Evolutionary conservation across 495 filamentous ascomycete species (phyloP), one percentile per base, ranked within the genome.

Genomic region (Rhypophila decipiens): DNA sequence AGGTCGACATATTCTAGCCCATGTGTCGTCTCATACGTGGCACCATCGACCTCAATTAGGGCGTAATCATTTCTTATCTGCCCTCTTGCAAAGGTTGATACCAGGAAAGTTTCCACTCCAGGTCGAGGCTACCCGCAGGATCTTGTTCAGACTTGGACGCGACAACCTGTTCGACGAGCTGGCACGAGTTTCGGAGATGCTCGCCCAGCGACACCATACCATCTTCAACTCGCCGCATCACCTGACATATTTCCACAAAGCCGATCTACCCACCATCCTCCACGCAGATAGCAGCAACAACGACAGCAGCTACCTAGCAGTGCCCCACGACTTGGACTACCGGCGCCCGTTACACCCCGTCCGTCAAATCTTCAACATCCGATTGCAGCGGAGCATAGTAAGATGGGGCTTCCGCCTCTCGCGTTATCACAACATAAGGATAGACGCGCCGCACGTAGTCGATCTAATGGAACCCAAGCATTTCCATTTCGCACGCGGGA

Each of bases 131-230:
- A 59, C 64, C 47, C 47, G 45, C 39, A 58, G 51, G 3, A 29
- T 68, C 5, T 34, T 71, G n/a, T 51, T 61, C 21, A 55, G 47
- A 40, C 58, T 68, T 18, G 42, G 57, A 13, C 60, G 65, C 21
- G 52, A 56, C 33, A 35, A 52, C 10, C 54, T 48, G 24, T 22
- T 64, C 17, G 46, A 63, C 4, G 64, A 70, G 13, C 39, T 69
- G 4, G 55, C 60, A 21, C 53, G 58, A 15, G 22, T 64, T 10
- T 55, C 52, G 7, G 23, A 60, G 19, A 57, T 59, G 23, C 24
- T 67, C 27, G 55, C 59, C 9, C 44, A 63, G 9, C 34, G 53
- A 27, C 66, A 47, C 19, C n/a, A 46, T 17, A 20, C 36, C 18
- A 1, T 4, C 5, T 4, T 24, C 13, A 15, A 49, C 18, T 49